Conservation (phyloP, 331 rosid genomes). For the Malus hybrid region DNA sequence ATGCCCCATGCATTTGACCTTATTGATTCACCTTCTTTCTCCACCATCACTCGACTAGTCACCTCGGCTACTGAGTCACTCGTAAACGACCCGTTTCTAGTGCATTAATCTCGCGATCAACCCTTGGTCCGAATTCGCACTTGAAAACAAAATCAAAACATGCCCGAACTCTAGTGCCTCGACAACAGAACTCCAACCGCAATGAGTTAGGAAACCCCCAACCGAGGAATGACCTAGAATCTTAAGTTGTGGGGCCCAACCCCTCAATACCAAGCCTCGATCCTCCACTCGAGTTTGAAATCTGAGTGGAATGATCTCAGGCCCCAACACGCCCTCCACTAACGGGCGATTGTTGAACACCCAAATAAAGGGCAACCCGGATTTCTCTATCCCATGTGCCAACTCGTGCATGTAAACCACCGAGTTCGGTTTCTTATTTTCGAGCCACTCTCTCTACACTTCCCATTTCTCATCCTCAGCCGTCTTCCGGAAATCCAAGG, state of each 20-base stretch:
- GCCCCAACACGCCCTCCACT: not conserved
- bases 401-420: constrained; percentile 3
- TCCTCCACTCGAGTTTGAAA: constrained; percentile 3
- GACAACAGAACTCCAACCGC: constrained; percentile 24
- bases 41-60: constrained; percentile 15
- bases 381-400: too few relatives aligned
- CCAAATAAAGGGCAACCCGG: constrained; percentile 14
- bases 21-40: constrained; percentile 12
- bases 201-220: constrained; percentile 18
- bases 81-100: constrained; percentile 10
- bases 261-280: constrained; percentile 17
- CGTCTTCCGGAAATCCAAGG: too few relatives aligned
- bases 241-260: constrained; percentile 25
- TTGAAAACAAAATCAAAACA: constrained; percentile 6
- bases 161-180: constrained; percentile 14
- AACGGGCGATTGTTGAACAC: constrained; percentile 1
- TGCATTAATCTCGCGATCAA: constrained; percentile 13
- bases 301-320: not conserved
- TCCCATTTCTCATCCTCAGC: not conserved
- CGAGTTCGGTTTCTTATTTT: constrained; percentile 1
- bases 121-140: constrained; percentile 19
- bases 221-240: constrained; percentile 1
- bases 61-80: constrained; percentile 13
- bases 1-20: constrained; percentile 1
- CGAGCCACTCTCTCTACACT: constrained; percentile 4